Evolutionary conservation across 2,329 filamentous ascomycete species (phyloP), one percentile per base, ranked within the genome.

Genomic region (Xylariaceae sp.): DNA sequence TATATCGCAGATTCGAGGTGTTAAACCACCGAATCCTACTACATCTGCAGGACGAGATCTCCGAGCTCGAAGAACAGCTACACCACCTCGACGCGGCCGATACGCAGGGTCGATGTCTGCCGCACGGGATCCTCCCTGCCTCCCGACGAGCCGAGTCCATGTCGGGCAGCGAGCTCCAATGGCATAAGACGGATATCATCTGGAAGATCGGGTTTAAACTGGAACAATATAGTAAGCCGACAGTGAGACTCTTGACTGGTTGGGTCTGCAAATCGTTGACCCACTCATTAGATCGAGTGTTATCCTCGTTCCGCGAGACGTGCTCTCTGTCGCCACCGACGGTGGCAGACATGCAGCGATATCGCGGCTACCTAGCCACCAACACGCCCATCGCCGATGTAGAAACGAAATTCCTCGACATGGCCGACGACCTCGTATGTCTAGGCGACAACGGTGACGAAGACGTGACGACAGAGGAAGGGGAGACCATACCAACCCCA

Each of bases 31-130:
- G 91, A 2, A 73, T 95, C 2, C 74, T 96, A 2, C 76, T 96
- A 0, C 85, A 94, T 59, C 76, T 95, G 12, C 91, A 96, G 70
- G 90, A 95, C 66, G 89, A 95, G 68, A 81, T 96, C 19, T 77
- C 79, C 32, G 87, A 92, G 63, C 75, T 95, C 39, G 91, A 96
- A 70, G 85, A 90, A 64, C 84, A 91, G 54, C 78, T 96, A 1
- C 80, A 82, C 19, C 75, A 77, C 0, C 71, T 94, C 1, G 91
- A 96, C 64, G 73, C 72, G 26, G 71, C 73, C 1, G 80, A 84
- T 61, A 80, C 80, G 0, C 74, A 78, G 57, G 72, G 69, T 6
- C 69, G 75, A 2, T 70, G 73, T 0, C 64, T 74, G 32, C 71
- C 71, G 39, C 72, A 71, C 26, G 70, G 73, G 5, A 74, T 79